These are phyloP conservation scores for Mycosarcoma maydis DNA, from an alignment of 1,284 basidiomycete genomes.

Conservation along the genomic window DNA sequence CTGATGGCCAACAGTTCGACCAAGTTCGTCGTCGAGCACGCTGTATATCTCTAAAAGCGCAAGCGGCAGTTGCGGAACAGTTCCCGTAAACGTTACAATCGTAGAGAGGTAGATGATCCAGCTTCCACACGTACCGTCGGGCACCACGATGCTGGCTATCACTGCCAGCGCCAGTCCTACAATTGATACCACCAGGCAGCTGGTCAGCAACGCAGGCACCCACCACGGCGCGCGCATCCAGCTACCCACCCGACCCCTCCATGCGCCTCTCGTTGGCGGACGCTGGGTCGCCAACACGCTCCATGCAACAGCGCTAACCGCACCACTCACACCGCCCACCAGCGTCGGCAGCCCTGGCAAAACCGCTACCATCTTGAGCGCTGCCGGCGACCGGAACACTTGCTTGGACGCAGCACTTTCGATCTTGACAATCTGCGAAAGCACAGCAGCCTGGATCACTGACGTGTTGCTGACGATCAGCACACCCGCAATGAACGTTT, in stretches of 20 bases:
- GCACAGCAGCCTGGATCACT: conserved; percentile 22
- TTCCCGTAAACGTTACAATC: conserved; percentile 8
- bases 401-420: not conserved
- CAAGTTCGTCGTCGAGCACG: conserved; percentile 15
- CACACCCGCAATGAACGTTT: conserved; percentile 30
- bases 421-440: conserved; percentile 16
- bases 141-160: conserved; percentile 11
- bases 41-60: conserved; percentile 27
- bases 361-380: conserved; percentile 7
- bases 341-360: conserved; percentile 22
- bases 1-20: not conserved
- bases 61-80: conserved; percentile 28
- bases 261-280: not conserved
- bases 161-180: conserved; percentile 13
- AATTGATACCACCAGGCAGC: conserved; percentile 11
- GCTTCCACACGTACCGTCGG: conserved; percentile 1
- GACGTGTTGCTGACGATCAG: conserved; percentile 25
- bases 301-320: conserved; percentile 7
- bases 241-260: not conserved
- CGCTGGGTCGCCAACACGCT: conserved; percentile 3
- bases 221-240: conserved; percentile 6
- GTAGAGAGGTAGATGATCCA: conserved; percentile 25
- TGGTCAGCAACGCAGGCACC: conserved; percentile 17
- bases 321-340: conserved; percentile 16
- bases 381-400: not conserved